These are phyloP conservation scores for Camelina hispida DNA, from an alignment of 345 rosid genomes.

Conservation along the genomic window DNA sequence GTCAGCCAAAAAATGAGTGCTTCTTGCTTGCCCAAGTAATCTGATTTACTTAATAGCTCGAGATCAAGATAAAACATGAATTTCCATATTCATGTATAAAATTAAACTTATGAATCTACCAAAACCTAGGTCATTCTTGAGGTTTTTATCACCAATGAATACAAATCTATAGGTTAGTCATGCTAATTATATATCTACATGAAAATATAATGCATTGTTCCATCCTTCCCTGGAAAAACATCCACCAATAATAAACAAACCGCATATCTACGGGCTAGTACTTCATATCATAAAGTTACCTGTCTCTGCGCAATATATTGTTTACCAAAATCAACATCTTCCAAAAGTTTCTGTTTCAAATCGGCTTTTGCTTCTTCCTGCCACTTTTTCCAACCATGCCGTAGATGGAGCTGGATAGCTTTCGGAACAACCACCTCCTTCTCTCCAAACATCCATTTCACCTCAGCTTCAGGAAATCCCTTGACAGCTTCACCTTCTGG, in stretches of 20 bases:
- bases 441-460: slow-evolving; percentile 95
- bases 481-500: slow-evolving; percentile 80
- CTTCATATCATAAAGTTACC: slow-evolving; percentile 46
- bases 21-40: slow-evolving; percentile 8
- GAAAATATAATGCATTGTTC: slow-evolving; percentile 12
- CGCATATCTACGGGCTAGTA: background rate
- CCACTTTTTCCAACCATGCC: slow-evolving; percentile 97
- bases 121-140: slow-evolving; percentile 14
- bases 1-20: background rate
- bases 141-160: slow-evolving; percentile 17
- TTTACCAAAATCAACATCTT: slow-evolving; percentile 82
- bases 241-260: slow-evolving; percentile 11
- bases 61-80: slow-evolving; percentile 1
- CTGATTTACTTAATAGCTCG: slow-evolving; percentile 13
- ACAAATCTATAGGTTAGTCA: slow-evolving; percentile 10
- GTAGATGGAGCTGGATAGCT: slow-evolving; percentile 72
- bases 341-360: slow-evolving; percentile 69
- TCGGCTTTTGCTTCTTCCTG: slow-evolving; percentile 88
- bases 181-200: slow-evolving; percentile 25
- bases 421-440: slow-evolving; percentile 87
- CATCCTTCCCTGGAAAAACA: background rate
- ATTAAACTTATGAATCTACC: slow-evolving; percentile 26
- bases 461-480: slow-evolving; percentile 86
- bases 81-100: slow-evolving; percentile 1
- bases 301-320: slow-evolving; percentile 73